Evolutionary conservation across 2,329 filamentous ascomycete genomes (phyloP).

Genomic region (Penicillium janthinellum): DNA sequence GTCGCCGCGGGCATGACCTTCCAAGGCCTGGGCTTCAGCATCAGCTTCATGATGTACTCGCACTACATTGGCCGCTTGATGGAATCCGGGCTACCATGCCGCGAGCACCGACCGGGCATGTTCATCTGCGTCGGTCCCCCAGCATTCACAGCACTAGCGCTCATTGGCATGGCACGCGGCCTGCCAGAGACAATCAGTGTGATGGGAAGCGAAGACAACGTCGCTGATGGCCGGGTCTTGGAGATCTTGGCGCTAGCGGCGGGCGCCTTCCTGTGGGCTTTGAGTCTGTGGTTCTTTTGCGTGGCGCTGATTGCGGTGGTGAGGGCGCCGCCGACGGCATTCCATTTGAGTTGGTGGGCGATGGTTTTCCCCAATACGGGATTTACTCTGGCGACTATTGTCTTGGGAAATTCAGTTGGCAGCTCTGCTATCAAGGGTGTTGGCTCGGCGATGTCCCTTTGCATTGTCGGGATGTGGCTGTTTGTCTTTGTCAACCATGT

Average conservation of each 20-base stretch:
- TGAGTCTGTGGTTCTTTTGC: conserved; percentile 61
- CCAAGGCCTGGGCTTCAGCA: conserved; percentile 69
- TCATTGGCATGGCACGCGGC: conserved; percentile 67
- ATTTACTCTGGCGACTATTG: conserved; percentile 61
- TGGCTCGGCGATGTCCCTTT: conserved; percentile 58
- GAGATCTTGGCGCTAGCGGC: conserved; percentile 51
- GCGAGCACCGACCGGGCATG: conserved; percentile 68
- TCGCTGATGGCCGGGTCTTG: conserved; percentile 41
- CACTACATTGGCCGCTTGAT: conserved; percentile 73
- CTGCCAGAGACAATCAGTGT: conserved; percentile 53
- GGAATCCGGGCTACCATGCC: conserved; percentile 63
- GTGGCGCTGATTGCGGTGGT: conserved; percentile 53
- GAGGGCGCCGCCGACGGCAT: conserved; percentile 46
- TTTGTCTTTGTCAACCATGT: conserved; percentile 54
- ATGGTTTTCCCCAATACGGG: conserved; percentile 69
- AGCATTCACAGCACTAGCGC: conserved; percentile 69
- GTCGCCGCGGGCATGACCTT: conserved; percentile 67
- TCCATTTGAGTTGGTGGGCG: conserved; percentile 62
- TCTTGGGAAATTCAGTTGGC: conserved; percentile 56
- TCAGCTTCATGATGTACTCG: conserved; percentile 72
- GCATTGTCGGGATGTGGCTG: conserved; percentile 59
- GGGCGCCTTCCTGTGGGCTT: conserved; percentile 65
- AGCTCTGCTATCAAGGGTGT: conserved; percentile 58
- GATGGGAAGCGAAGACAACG: conserved; percentile 38
- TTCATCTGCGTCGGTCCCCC: conserved; percentile 78